Evolutionary conservation across 225 moss, liverwort and hornwort genomes (phyloP).

Genomic region (Neckera pumila): DNA sequence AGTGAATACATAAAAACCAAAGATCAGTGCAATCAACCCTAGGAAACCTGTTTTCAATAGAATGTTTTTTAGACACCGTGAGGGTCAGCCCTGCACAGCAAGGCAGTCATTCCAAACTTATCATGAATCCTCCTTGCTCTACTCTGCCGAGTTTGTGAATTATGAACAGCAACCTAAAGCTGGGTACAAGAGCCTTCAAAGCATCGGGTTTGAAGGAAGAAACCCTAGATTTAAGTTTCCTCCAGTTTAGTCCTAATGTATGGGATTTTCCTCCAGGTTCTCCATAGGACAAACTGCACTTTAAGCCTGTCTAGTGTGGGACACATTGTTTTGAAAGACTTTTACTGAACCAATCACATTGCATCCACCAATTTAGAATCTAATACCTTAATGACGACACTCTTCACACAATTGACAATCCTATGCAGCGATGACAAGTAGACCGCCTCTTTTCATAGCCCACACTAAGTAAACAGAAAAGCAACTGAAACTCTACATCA

Average conservation of each 20-base stretch:
- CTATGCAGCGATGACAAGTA: neutral
- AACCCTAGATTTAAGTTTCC: neutral
- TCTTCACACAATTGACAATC: neutral
- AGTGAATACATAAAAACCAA: neutral
- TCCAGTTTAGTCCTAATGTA: neutral
- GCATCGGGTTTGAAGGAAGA: neutral
- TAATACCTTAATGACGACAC: neutral
- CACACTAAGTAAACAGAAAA: neutral
- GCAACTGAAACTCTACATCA: neutral
- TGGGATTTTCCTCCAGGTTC: neutral
- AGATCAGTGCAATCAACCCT: neutral
- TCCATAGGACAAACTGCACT: neutral
- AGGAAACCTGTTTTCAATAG: too few species aligned
- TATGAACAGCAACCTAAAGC: neutral
- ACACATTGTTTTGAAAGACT: neutral
- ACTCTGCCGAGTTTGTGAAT: neutral
- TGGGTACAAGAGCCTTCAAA: neutral
- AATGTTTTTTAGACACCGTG: neutral
- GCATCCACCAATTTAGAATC: neutral
- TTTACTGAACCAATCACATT: neutral
- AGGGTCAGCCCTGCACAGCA: neutral
- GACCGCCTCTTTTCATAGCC: neutral
- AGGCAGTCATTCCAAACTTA: neutral
- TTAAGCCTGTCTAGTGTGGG: neutral
- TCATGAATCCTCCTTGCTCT: neutral